phyloP scores from a whole-genome alignment of 192 early-diverging fungal species.

The Backusella luteola region DNA sequence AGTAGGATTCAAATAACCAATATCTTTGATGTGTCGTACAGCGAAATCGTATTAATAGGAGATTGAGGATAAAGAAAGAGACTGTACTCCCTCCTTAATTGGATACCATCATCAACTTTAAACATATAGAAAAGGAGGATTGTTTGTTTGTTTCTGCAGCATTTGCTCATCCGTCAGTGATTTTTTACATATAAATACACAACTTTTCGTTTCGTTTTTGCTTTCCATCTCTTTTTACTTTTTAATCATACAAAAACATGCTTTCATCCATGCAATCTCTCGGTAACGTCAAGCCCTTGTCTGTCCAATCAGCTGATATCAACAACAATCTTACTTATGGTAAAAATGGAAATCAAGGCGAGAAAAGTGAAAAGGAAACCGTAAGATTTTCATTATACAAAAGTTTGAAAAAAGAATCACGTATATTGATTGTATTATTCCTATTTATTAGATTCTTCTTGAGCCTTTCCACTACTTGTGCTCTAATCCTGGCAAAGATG shows the following conservation, averaged over 20 bases:
- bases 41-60: background rate
- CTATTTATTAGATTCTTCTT: constrained; percentile 68
- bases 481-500: constrained; percentile 87
- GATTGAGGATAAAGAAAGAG: background rate
- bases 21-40: background rate
- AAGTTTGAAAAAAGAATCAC: background rate
- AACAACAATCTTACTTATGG: background rate
- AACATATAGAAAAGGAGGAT: no score
- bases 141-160: no score
- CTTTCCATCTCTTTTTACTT: background rate
- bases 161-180: no score
- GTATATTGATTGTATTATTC: background rate
- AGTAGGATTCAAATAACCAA: background rate
- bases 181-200: no score
- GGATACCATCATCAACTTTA: no score
- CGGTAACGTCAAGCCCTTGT: constrained; percentile 1
- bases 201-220: no score
- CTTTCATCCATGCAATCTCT: constrained; percentile 13
- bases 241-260: background rate
- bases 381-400: background rate
- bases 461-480: constrained; percentile 91
- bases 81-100: no score
- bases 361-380: background rate
- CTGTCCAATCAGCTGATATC: background rate
- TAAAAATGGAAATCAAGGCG: background rate